Conservation (phyloP, 2,329 filamentous ascomycete species). For the Hypoxylon sp. region DNA sequence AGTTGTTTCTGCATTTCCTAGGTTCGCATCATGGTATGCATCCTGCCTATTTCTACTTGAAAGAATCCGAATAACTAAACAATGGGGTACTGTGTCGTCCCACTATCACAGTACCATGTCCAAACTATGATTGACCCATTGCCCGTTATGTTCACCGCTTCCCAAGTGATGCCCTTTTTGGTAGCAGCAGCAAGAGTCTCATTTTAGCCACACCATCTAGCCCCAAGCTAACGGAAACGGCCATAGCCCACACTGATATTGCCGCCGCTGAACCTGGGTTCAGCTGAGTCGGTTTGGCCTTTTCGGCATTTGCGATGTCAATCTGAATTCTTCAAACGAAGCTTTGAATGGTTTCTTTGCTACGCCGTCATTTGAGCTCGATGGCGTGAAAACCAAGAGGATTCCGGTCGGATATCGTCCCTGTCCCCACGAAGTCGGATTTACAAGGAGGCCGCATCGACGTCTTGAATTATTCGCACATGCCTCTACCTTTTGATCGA, state of each 20-base stretch:
- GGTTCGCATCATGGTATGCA: background rate
- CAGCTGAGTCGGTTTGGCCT: background rate
- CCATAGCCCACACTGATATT: background rate
- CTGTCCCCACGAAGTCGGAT: background rate
- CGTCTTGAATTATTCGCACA: background rate
- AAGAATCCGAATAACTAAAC: background rate
- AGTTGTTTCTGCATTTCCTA: background rate
- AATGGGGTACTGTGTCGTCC: background rate
- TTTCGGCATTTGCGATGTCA: background rate
- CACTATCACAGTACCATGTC: background rate
- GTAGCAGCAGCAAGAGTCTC: background rate
- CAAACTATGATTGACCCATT: background rate
- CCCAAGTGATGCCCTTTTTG: background rate
- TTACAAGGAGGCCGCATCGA: background rate
- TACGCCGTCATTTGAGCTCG: background rate
- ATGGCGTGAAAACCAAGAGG: background rate
- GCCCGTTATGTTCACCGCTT: background rate
- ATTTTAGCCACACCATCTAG: background rate
- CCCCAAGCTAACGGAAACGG: background rate
- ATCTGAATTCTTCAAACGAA: background rate
- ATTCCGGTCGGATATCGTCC: background rate
- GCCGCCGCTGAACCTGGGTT: background rate
- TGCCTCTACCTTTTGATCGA: background rate
- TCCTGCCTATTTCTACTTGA: background rate
- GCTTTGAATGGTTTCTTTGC: background rate